Conservation (phyloP, 352 stramenopile species). For the Phytophthora pluvialis region DNA sequence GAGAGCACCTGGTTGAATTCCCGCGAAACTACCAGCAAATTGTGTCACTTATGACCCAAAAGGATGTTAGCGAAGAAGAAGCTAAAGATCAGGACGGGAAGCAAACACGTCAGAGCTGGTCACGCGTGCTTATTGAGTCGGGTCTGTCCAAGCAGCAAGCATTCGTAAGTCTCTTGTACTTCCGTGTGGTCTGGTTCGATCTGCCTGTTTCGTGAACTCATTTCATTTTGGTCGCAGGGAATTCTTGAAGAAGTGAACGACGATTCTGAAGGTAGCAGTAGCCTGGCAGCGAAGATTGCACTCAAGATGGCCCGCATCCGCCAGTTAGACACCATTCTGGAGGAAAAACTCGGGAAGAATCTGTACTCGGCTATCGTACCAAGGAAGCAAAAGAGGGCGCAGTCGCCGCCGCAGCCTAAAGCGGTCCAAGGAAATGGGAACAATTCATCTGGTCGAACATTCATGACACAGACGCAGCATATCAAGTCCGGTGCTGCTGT, state of each 20-base stretch:
- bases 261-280: constrained; percentile 27
- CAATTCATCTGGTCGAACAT: constrained; percentile 12
- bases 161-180: constrained; percentile 41
- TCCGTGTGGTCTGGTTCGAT: not conserved
- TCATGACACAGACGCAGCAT: constrained; percentile 28
- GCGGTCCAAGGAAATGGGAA: not conserved
- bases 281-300: constrained; percentile 66
- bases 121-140: constrained; percentile 62
- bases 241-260: constrained; percentile 50
- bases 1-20: constrained; percentile 58
- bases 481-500: not conserved
- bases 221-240: constrained; percentile 31
- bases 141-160: constrained; percentile 73
- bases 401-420: constrained; percentile 6
- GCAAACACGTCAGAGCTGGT: constrained; percentile 52
- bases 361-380: constrained; percentile 41
- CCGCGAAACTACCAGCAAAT: constrained; percentile 71
- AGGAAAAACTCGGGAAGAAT: constrained; percentile 70
- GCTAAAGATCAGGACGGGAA: constrained; percentile 1
- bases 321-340: constrained; percentile 62
- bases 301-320: constrained; percentile 73
- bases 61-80: constrained; percentile 47
- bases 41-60: constrained; percentile 68
- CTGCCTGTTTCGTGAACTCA: no score
- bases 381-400: constrained; percentile 36